phyloP scores from a whole-genome alignment of 176 grass and related monocot species.

The Triticum timopheevii region DNA sequence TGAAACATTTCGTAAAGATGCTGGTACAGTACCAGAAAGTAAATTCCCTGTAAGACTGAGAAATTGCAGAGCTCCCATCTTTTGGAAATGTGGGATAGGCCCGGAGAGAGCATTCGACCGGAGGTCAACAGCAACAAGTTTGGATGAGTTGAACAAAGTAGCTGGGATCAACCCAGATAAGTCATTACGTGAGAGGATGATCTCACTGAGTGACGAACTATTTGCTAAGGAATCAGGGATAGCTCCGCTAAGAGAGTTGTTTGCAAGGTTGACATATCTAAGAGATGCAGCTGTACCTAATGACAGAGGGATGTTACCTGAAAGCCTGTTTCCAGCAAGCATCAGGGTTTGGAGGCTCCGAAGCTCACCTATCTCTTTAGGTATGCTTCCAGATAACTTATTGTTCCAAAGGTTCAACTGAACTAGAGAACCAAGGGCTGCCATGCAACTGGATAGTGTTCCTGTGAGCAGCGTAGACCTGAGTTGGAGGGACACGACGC shows the following conservation, averaged over 20 bases:
- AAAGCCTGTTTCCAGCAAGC: neutral
- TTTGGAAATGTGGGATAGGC: slow-evolving; percentile 5
- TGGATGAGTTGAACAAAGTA: slow-evolving; percentile 28
- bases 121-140: slow-evolving; percentile 17
- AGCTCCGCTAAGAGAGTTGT: slow-evolving; percentile 16
- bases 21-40: slow-evolving; percentile 13
- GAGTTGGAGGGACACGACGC: slow-evolving; percentile 34
- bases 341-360: neutral
- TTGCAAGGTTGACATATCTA: slow-evolving; percentile 16
- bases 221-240: slow-evolving; percentile 16
- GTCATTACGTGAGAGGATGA: slow-evolving; percentile 21
- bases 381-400: slow-evolving; percentile 34
- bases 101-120: neutral
- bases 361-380: slow-evolving; percentile 10
- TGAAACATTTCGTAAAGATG: slow-evolving; percentile 33
- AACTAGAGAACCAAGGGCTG: slow-evolving; percentile 23
- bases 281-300: neutral
- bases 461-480: slow-evolving; percentile 16
- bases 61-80: neutral
- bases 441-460: slow-evolving; percentile 13
- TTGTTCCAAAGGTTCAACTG: slow-evolving; percentile 34
- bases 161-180: slow-evolving; percentile 23
- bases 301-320: slow-evolving; percentile 35
- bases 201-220: neutral
- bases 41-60: neutral